Evolutionary conservation across 2,329 filamentous ascomycete genomes (phyloP).

Genomic region (Ophiostoma sp.): DNA sequence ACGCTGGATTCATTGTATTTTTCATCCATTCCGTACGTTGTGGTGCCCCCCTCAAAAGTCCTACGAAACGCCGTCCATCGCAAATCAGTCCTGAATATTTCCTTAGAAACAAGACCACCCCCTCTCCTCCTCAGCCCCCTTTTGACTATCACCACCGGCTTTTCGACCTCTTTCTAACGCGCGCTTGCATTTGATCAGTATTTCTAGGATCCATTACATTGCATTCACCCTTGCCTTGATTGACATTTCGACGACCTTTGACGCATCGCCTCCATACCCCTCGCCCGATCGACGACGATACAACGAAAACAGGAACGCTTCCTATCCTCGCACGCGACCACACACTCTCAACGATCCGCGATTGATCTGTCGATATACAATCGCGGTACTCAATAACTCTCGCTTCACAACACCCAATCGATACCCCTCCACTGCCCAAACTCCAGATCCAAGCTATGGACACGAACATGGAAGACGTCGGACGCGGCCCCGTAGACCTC

Average conservation of each 20-base stretch:
- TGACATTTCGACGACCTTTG: not conserved
- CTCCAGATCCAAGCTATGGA: slow-evolving; percentile 62
- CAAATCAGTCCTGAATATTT: not conserved
- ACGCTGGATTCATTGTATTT: not conserved
- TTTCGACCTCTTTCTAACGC: slow-evolving; percentile 7
- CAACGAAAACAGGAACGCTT: not conserved
- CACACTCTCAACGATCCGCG: not conserved
- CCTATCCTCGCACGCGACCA: slow-evolving; percentile 4
- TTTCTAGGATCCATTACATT: not conserved
- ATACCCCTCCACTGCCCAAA: not conserved
- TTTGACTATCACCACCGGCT: not conserved
- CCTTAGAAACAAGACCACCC: not conserved
- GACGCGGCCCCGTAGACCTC: slow-evolving; percentile 77
- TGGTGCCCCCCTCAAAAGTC: slow-evolving; percentile 5
- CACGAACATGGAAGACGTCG: slow-evolving; percentile 98
- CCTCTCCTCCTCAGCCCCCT: not conserved
- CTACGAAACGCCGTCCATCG: slow-evolving; percentile 18
- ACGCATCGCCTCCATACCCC: not conserved
- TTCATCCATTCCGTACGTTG: not conserved
- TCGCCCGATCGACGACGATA: slow-evolving; percentile 4
- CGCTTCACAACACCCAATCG: slow-evolving; percentile 1
- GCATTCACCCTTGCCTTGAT: not conserved
- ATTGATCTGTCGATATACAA: not conserved
- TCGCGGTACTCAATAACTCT: not conserved
- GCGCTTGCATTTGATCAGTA: not conserved